Conservation (phyloP, 2,329 filamentous ascomycete species). For the Neofusicoccum parvum region DNA sequence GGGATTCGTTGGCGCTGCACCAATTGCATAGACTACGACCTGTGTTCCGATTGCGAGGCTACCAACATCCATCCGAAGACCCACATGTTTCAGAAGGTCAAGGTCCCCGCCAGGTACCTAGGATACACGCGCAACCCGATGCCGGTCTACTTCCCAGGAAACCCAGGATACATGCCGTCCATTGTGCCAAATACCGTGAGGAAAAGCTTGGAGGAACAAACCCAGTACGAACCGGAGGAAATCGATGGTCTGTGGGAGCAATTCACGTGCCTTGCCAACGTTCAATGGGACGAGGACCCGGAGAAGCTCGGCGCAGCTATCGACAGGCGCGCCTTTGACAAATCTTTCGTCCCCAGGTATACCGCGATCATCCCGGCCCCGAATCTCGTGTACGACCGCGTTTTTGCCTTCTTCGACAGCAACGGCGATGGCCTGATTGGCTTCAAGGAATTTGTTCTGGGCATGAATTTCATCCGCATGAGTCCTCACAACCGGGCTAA, state of each 20-base stretch:
- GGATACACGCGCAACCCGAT: conserved; percentile 76
- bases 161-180: conserved; percentile 71
- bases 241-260: conserved; percentile 95
- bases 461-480: conserved; percentile 63
- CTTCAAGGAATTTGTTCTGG: conserved; percentile 88
- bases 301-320: conserved; percentile 79
- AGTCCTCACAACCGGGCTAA: conserved; percentile 42
- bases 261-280: conserved; percentile 90
- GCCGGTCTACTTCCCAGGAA: conserved; percentile 84
- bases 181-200: conserved; percentile 69
- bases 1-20: conserved; percentile 92
- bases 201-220: conserved; percentile 56
- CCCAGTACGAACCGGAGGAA: conserved; percentile 73
- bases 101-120: conserved; percentile 83
- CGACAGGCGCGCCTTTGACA: conserved; percentile 89
- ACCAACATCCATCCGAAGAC: conserved; percentile 79
- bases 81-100: conserved; percentile 96
- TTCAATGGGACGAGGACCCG: conserved; percentile 80
- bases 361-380: conserved; percentile 76
- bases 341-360: conserved; percentile 83
- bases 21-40: conserved; percentile 93
- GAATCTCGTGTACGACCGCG: conserved; percentile 91
- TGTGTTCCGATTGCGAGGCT: conserved; percentile 89
- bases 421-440: conserved; percentile 87
- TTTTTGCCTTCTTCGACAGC: conserved; percentile 95